These are phyloP conservation scores for Aspergillus sparsus DNA, from an alignment of 495 filamentous ascomycete species.

Conservation along the genomic window DNA sequence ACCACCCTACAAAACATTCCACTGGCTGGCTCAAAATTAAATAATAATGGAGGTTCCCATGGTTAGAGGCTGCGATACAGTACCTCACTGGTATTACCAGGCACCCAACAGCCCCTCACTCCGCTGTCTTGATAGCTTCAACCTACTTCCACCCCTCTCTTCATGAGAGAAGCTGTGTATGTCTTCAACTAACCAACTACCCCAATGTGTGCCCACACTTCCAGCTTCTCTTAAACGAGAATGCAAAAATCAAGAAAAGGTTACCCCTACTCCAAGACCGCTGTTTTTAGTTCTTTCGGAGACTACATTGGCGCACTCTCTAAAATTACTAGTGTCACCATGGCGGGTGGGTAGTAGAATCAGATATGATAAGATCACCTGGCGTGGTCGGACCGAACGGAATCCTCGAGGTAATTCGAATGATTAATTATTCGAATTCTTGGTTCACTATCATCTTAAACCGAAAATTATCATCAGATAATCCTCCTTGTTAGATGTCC, in stretches of 20 bases:
- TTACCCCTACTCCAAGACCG: too few species aligned
- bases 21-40: not conserved
- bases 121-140: too few species aligned
- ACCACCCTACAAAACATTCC: not conserved
- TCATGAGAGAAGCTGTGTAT: too few species aligned
- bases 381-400: conserved; percentile 22
- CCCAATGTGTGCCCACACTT: too few species aligned
- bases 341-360: conserved; percentile 19
- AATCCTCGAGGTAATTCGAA: conserved; percentile 5
- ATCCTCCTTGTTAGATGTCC: not conserved
- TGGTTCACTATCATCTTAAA: not conserved
- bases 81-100: too few species aligned
- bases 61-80: too few species aligned
- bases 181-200: too few species aligned
- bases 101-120: too few species aligned
- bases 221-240: not conserved
- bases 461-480: not conserved
- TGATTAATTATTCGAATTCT: conserved; percentile 1
- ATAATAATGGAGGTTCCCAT: too few species aligned
- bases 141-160: too few species aligned
- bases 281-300: not conserved
- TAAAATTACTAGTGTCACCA: conserved; percentile 16
- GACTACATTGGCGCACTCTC: conserved; percentile 7
- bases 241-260: too few species aligned
- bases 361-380: conserved; percentile 34